A percentile compares a stretch with the other conserved stretches of the same genome.
phyloP scores from a whole-genome alignment of 805 yeast species.

The Hanseniaspora guilliermondii region DNA sequence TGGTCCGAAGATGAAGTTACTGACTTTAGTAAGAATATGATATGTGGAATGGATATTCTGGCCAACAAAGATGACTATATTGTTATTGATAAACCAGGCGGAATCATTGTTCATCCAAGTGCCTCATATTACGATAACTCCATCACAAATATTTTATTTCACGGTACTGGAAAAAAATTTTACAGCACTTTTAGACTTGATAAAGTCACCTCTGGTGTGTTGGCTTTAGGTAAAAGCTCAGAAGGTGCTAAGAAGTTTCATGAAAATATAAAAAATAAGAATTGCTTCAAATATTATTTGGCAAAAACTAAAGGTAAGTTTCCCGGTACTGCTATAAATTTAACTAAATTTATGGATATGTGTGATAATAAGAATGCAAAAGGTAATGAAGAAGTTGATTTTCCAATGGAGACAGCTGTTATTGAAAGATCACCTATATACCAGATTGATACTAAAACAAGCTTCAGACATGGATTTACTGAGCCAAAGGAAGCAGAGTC shows the following conservation, averaged over 20 bases:
- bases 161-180: conserved; percentile 48
- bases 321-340: conserved; percentile 31
- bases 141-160: conserved; percentile 58
- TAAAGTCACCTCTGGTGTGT: conserved; percentile 83
- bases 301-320: conserved; percentile 81
- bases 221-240: conserved; percentile 33
- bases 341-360: not conserved
- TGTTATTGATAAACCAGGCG: conserved; percentile 84
- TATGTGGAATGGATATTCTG: conserved; percentile 46
- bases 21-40: conserved; percentile 7
- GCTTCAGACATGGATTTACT: conserved; percentile 38
- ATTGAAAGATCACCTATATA: conserved; percentile 35
- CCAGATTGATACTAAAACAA: conserved; percentile 59
- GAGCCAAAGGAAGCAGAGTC: conserved; percentile 57
- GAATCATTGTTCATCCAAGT: conserved; percentile 91
- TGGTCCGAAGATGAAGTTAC: conserved; percentile 20
- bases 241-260: conserved; percentile 55
- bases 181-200: conserved; percentile 85
- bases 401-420: conserved; percentile 14
- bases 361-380: conserved; percentile 25
- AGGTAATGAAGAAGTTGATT: conserved; percentile 13
- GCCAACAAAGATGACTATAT: conserved; percentile 62
- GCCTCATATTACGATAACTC: conserved; percentile 68
- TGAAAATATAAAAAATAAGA: conserved; percentile 42
- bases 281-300: conserved; percentile 62